Evolutionary conservation across 1,284 basidiomycete species (phyloP).

Genomic region (Tylopilus orsonianus): DNA sequence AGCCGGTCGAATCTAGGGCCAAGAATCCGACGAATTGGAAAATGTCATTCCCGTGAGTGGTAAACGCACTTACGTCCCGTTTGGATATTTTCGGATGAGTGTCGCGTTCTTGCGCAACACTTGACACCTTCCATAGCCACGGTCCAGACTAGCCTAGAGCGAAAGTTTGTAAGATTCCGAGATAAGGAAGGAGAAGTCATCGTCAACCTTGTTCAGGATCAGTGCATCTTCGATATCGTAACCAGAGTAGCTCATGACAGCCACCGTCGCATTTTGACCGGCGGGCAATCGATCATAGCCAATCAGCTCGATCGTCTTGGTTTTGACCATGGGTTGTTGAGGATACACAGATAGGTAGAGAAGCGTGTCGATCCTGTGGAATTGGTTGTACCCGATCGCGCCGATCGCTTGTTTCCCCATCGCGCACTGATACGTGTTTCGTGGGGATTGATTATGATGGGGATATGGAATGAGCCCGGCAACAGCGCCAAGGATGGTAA

Average conservation of each 20-base stretch:
- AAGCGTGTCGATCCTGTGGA: slow-evolving; percentile 98
- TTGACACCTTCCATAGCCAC: slow-evolving; percentile 97
- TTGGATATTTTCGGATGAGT: slow-evolving; percentile 93
- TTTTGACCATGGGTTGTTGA: slow-evolving; percentile 99
- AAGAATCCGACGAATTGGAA: slow-evolving; percentile 6
- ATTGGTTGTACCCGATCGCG: slow-evolving; percentile 98
- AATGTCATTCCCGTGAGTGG: slow-evolving; percentile 5
- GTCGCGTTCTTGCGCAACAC: slow-evolving; percentile 96
- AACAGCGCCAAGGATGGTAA: slow-evolving; percentile 96
- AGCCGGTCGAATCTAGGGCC: slow-evolving; percentile 81
- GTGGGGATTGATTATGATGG: slow-evolving; percentile 98
- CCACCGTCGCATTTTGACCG: slow-evolving; percentile 97
- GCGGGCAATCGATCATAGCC: slow-evolving; percentile 97
- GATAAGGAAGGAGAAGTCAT: slow-evolving; percentile 2
- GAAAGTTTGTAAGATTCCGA: slow-evolving; percentile 5
- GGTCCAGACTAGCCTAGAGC: slow-evolving; percentile 83
- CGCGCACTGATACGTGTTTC: slow-evolving; percentile 99
- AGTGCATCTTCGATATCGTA: slow-evolving; percentile 99
- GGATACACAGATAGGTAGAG: slow-evolving; percentile 99
- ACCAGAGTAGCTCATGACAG: slow-evolving; percentile 98
- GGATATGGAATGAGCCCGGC: slow-evolving; percentile 99
- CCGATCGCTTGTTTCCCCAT: slow-evolving; percentile 99
- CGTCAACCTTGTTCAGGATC: slow-evolving; percentile 85
- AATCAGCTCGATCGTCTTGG: slow-evolving; percentile 95
- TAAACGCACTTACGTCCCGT: slow-evolving; percentile 78